Evolutionary conservation across 139 green algal genomes (phyloP), one percentile per base, ranked within the genome.

Genomic region (Tetraselmis striata): DNA sequence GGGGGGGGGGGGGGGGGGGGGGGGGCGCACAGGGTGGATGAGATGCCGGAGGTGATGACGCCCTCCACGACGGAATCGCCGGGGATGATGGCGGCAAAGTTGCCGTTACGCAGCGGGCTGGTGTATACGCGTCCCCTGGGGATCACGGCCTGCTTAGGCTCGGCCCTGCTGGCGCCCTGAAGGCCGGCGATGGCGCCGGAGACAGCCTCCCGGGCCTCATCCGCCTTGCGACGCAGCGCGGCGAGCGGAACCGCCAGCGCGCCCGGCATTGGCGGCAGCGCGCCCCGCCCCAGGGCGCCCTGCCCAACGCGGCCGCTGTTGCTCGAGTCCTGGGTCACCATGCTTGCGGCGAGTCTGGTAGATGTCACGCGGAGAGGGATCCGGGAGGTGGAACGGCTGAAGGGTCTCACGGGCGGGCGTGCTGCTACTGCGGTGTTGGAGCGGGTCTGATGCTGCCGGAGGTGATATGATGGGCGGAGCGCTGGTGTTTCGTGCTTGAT

Each of bases 51-150:
- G 1, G 95, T 97, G 24, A 98, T 87, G 28, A 99, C 96, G 67
- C 91, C 84, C 90, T 98, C 96, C 0, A 91, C 95, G 1, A 95
- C 93, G 58, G 85, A 88, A 85, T 99, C 93, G 0, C 96, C 96
- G 23, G 96, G 96, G 77, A 99, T 96, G 79, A 98, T 93, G 26
- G 96, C 94, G 1, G 96, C 96, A 79, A 97, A 91, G n/a, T 87
- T 87, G 1, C 79, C 85, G 28, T 76, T 59, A 23, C 86, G 84
- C 29, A 83, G 45, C 45, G 45, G 45, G 45, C 45, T 67, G 45
- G 45, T 67, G 45, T 67, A 67, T 18, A 67, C 45, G 45, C 45
- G 45, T 5, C 45, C 45, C 45, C 18, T 67, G 45, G 45, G 45
- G 45, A 67, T 67, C 45, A 67, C 45, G 11, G 45, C 45, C 45